phyloP scores from a whole-genome alignment of 2,329 filamentous ascomycete genomes.

The Waltergamsia citrina region DNA sequence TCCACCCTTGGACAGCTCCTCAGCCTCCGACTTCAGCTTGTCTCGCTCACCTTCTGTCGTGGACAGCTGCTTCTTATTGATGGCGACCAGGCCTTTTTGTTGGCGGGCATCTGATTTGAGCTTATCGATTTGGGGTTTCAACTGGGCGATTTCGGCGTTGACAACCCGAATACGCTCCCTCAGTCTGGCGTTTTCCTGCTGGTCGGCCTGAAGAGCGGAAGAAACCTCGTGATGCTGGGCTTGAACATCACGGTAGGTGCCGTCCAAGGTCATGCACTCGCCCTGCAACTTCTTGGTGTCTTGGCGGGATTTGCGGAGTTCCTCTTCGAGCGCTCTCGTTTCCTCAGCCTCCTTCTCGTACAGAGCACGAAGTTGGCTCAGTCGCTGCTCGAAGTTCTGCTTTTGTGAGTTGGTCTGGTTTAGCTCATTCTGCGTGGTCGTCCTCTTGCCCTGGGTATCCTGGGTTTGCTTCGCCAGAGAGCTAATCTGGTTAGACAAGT shows the following conservation, averaged over 20 bases:
- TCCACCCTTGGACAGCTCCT: conserved; percentile 53
- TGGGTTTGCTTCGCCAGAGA: conserved; percentile 91
- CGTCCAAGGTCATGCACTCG: conserved; percentile 77
- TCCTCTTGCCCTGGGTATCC: conserved; percentile 76
- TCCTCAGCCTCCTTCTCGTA: conserved; percentile 92
- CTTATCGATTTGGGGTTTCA: conserved; percentile 90
- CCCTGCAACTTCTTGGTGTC: conserved; percentile 79
- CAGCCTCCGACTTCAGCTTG: conserved; percentile 73
- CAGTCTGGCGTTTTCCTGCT: conserved; percentile 75
- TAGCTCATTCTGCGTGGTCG: conserved; percentile 70
- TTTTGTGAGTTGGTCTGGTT: conserved; percentile 78
- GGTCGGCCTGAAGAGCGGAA: conserved; percentile 70
- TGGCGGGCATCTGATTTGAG: conserved; percentile 85
- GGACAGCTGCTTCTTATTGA: conserved; percentile 95
- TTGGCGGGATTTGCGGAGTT: conserved; percentile 62
- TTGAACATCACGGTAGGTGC: conserved; percentile 70
- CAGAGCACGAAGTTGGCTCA: conserved; percentile 75
- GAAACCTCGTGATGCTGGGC: conserved; percentile 71
- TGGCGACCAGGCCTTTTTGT: conserved; percentile 91
- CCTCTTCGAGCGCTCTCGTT: conserved; percentile 76
- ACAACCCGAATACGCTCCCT: conserved; percentile 81
- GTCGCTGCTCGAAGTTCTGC: conserved; percentile 80
- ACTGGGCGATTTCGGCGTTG: conserved; percentile 72
- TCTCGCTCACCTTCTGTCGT: conserved; percentile 86
- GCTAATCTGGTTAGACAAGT: conserved; percentile 91